A percentile compares a stretch with the other conserved stretches of the same genome.
phyloP scores from a whole-genome alignment of 73 alveolate species.

The Paramecium biaurelia region DNA sequence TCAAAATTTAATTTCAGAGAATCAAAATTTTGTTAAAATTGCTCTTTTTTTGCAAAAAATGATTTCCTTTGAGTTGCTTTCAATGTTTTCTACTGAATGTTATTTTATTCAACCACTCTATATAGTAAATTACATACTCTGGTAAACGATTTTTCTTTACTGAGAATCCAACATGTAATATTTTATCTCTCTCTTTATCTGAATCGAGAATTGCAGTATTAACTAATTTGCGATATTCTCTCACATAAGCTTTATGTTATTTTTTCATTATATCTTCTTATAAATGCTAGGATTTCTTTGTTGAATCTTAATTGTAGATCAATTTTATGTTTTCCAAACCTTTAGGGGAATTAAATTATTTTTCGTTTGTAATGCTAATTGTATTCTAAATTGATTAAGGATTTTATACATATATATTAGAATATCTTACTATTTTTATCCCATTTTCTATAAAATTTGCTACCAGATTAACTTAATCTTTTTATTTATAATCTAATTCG shows the following conservation, averaged over 20 bases:
- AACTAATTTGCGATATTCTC: not conserved
- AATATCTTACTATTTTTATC: constrained; percentile 11
- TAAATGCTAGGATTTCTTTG: not conserved
- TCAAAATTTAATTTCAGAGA: not conserved
- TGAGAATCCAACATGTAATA: constrained; percentile 58
- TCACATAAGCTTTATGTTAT: not conserved
- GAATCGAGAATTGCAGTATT: not conserved
- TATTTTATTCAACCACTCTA: constrained; percentile 41
- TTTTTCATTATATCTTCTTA: not conserved
- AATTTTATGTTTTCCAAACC: not conserved
- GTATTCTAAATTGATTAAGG: constrained; percentile 22
- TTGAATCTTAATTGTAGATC: not conserved
- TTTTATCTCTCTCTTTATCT: constrained; percentile 27
- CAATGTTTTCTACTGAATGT: not conserved
- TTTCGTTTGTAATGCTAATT: constrained; percentile 9
- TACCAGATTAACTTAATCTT: not conserved
- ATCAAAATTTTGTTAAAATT: not conserved
- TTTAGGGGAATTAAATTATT: not conserved
- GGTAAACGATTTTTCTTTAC: constrained; percentile 60
- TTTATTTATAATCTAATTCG: constrained; percentile 12
- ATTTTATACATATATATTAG: not conserved
- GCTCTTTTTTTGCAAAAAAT: not conserved
- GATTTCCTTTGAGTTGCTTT: not conserved
- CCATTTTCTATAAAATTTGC: constrained; percentile 51
- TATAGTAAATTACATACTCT: constrained; percentile 41